A percentile compares a stretch with the other conserved stretches of the same genome.
Conservation (phyloP, 2,329 filamentous ascomycete species). For the Chaetomium globosum region DNA sequence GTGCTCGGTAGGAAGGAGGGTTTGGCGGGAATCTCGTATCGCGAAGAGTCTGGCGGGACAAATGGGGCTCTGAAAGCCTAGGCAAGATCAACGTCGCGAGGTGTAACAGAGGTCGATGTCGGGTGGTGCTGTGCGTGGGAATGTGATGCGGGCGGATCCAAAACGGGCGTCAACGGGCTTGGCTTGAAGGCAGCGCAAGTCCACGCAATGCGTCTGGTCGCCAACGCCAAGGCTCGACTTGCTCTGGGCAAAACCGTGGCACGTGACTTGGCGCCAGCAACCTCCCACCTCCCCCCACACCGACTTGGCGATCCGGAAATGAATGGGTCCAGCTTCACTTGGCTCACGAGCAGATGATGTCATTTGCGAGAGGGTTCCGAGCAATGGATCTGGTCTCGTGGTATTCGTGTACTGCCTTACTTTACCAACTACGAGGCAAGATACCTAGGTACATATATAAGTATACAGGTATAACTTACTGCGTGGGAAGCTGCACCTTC, state of each 20-base stretch:
- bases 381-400: too few species aligned
- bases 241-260: not conserved
- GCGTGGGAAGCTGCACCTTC: too few species aligned
- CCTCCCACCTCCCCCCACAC: not conserved
- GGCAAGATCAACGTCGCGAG: too few species aligned
- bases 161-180: not conserved
- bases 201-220: conserved; percentile 34
- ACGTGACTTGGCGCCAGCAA: conserved; percentile 24
- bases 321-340: not conserved
- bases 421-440: too few species aligned
- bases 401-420: too few species aligned
- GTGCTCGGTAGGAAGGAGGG: conserved; percentile 4
- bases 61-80: not conserved
- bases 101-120: conserved; percentile 7
- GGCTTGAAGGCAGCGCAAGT: conserved; percentile 36
- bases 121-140: not conserved
- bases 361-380: not conserved
- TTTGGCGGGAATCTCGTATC: not conserved
- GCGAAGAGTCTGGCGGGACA: not conserved
- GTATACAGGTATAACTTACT: too few species aligned
- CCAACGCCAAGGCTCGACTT: conserved; percentile 15
- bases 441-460: too few species aligned
- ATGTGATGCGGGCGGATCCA: conserved; percentile 16
- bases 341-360: not conserved
- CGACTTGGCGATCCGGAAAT: not conserved